Conservation (phyloP, 2,329 filamentous ascomycete species). For the Pestalotiopsis sp. region DNA sequence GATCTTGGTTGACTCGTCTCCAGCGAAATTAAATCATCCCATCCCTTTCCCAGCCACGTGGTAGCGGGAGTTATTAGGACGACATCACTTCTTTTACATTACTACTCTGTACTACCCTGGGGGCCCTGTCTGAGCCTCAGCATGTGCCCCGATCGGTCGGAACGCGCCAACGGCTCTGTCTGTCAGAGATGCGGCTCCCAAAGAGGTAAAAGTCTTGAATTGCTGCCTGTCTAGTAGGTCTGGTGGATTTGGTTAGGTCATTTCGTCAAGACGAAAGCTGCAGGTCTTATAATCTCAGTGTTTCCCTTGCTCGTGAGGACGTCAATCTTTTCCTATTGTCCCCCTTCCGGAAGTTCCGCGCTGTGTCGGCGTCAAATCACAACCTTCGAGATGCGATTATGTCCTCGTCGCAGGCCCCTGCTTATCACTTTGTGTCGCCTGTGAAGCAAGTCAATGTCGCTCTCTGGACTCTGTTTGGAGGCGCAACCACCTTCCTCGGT, state of each 20-base stretch:
- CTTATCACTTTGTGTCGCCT: constrained; percentile 13
- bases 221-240: neutral
- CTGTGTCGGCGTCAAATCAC: neutral
- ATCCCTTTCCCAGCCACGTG: neutral
- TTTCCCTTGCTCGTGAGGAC: neutral
- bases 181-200: neutral
- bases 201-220: neutral
- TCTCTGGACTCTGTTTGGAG: constrained; percentile 19
- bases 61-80: neutral
- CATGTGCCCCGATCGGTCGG: neutral
- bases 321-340: neutral
- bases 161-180: neutral
- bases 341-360: neutral
- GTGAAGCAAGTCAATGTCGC: constrained; percentile 16
- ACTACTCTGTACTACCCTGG: neutral
- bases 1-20: neutral
- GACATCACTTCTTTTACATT: neutral
- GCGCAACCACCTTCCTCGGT: constrained; percentile 18
- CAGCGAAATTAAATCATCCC: neutral
- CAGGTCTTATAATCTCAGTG: neutral
- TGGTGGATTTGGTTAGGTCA: neutral
- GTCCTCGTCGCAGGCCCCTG: neutral
- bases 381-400: constrained; percentile 6
- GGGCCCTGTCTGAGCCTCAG: neutral
- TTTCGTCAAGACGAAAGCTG: neutral